Conservation (phyloP, 495 filamentous ascomycete genomes). For the Annulohypoxylon bovei region DNA sequence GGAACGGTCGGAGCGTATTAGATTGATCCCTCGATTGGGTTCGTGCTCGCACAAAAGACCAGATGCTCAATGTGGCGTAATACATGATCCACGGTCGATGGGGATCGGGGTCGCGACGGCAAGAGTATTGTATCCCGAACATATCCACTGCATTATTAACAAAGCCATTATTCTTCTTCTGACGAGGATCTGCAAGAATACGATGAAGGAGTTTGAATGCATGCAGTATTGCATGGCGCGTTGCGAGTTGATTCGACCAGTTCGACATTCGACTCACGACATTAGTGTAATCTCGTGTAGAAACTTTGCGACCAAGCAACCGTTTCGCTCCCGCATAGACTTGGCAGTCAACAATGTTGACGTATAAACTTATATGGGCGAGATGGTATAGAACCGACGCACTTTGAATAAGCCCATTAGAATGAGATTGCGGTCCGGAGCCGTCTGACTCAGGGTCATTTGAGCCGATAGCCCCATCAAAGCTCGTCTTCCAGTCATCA, state of each 20-base stretch:
- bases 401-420: conserved; percentile 84
- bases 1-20: conserved; percentile 33
- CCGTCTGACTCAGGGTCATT: conserved; percentile 52
- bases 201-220: conserved; percentile 85
- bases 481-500: conserved; percentile 93
- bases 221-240: conserved; percentile 90
- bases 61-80: conserved; percentile 88
- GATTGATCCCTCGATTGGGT: conserved; percentile 60
- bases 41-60: conserved; percentile 89
- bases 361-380: conserved; percentile 94
- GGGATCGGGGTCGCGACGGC: conserved; percentile 85
- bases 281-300: conserved; percentile 77
- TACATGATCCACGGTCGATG: conserved; percentile 98
- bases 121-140: conserved; percentile 68
- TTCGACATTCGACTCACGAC: conserved; percentile 82
- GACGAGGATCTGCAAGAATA: conserved; percentile 70
- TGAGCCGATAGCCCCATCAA: conserved; percentile 72
- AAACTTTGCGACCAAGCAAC: conserved; percentile 85
- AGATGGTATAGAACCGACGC: conserved; percentile 90
- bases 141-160: conserved; percentile 42
- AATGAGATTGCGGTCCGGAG: conserved; percentile 55
- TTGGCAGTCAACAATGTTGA: conserved; percentile 94
- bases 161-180: conserved; percentile 45
- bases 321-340: conserved; percentile 88
- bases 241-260: conserved; percentile 86